phyloP scores from a whole-genome alignment of 1,139 yeast genomes.

The Saccharomyces hybrid region DNA sequence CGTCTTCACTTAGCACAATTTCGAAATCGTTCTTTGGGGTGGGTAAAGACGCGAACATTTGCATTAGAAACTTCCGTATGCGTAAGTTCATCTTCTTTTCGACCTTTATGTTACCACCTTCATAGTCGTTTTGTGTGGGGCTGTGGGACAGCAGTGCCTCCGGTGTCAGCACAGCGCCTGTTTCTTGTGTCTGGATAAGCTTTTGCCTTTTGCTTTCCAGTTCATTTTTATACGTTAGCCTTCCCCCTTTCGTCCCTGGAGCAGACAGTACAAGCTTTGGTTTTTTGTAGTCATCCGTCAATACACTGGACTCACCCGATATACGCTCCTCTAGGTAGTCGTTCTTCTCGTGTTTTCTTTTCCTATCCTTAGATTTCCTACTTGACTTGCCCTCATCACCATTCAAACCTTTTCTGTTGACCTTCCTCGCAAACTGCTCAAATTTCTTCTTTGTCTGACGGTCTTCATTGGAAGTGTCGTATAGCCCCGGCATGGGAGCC shows the following conservation, averaged over 20 bases:
- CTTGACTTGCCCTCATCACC: conserved; percentile 21
- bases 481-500: conserved; percentile 60
- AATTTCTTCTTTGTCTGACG: conserved; percentile 36
- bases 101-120: neutral
- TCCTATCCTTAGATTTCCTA: conserved; percentile 29
- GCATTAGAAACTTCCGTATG: conserved; percentile 9
- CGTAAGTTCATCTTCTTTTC: conserved; percentile 1
- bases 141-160: neutral
- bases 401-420: conserved; percentile 45
- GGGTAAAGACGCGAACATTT: conserved; percentile 41
- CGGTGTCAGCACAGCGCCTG: conserved; percentile 1
- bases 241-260: conserved; percentile 32
- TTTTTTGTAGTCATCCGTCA: conserved; percentile 43
- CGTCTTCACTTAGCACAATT: conserved; percentile 32
- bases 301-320: conserved; percentile 20
- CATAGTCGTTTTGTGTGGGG: neutral
- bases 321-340: conserved; percentile 18
- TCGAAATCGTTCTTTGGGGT: conserved; percentile 55
- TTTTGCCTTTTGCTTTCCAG: conserved; percentile 16
- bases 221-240: conserved; percentile 14
- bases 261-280: conserved; percentile 52
- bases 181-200: conserved; percentile 2
- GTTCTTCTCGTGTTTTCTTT: conserved; percentile 19
- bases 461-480: conserved; percentile 59
- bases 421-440: conserved; percentile 40